Evolutionary conservation across 2,329 filamentous ascomycete genomes (phyloP), one percentile per base, ranked within the genome.

Genomic region (Juglanconis sp.): DNA sequence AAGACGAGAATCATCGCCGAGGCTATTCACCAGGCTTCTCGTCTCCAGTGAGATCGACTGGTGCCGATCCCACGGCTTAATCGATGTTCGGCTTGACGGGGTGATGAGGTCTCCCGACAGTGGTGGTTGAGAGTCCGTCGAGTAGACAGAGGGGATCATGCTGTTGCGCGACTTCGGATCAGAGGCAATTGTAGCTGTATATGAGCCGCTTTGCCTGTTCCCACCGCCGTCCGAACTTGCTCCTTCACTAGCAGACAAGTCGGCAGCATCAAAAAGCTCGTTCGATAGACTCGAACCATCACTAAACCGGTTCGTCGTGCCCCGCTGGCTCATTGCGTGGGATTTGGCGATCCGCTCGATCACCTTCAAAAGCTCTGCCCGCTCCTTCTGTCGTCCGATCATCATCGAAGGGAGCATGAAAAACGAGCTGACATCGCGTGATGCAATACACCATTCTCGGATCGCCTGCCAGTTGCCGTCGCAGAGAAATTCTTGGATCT

Each of bases 391-490:
- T 40, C 93, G 85, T 3, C 94, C 94, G 65, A 96, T 90, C 81
- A 96, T 92, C 60, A 82, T 81, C 0, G 86, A 84, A 0, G 94
- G 94, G 24, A 97, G 81, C 66, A 92, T 89, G 74, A 97, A 97
- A 70, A 96, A 95, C 4, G 92, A 96, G 1, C 92, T 96, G 0
- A 96, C 87, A 72, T 98, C 94, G 60, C 87, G 91, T n/a, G 87
- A 85, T 11, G 86, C 93, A 62, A 96, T 87, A 64, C 85, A 81
- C 80, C 91, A 96, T 44, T 88, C 82, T 61, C 86, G 86, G 56
- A 97, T 77, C 1, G 87, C 86, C 56, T 84, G 77, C 63, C 83
- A 81, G 67, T 96, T 88, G 17, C 92, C 93, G 67, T 92, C 86
- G 3, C 84, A 86, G 6, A 97, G 78, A 42, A 94, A 81, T 65